Percentiles rank a stretch among this genome's conserved stretches.
phyloP scores from a whole-genome alignment of 208 protist species.

The Trypanosomatidae sp. region DNA sequence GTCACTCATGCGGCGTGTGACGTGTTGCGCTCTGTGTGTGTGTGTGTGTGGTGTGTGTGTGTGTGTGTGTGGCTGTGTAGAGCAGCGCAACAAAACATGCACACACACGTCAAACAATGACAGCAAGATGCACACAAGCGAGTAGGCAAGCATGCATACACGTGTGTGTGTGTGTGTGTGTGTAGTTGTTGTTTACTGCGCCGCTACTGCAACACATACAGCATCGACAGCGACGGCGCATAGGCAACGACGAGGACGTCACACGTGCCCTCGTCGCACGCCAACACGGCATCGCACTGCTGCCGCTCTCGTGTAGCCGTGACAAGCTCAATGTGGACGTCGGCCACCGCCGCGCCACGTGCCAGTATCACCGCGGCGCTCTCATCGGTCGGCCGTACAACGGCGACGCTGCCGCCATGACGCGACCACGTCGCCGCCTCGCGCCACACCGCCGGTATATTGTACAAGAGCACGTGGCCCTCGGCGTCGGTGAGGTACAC shows the following conservation, averaged over 20 bases:
- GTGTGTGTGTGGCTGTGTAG: background rate
- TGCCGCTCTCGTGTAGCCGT: too few species aligned
- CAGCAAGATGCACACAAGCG: background rate
- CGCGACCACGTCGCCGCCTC: conserved; percentile 11
- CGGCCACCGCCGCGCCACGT: conserved; percentile 26
- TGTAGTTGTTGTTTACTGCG: background rate
- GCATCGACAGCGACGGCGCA: conserved; percentile 20
- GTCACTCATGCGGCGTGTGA: conserved; percentile 44
- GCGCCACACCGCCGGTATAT: conserved; percentile 59
- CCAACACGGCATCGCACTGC: too few species aligned
- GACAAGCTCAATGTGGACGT: conserved; percentile 14
- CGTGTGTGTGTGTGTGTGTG: background rate
- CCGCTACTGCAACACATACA: conserved; percentile 33
- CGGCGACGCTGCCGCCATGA: conserved; percentile 11
- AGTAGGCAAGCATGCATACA: conserved; percentile 1
- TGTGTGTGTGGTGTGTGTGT: background rate
- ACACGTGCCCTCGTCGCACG: conserved; percentile 6
- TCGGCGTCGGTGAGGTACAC: conserved; percentile 41
- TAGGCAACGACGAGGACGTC: conserved; percentile 26
- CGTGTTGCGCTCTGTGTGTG: background rate
- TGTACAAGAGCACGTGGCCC: conserved; percentile 55
- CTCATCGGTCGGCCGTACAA: conserved; percentile 23
- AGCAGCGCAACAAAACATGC: background rate
- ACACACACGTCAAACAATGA: background rate
- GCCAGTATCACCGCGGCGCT: conserved; percentile 35